Evolutionary conservation across 164 flowering plant species (phyloP), one percentile per base, ranked within the genome.

Genomic region (Paratinospora sagittata): DNA sequence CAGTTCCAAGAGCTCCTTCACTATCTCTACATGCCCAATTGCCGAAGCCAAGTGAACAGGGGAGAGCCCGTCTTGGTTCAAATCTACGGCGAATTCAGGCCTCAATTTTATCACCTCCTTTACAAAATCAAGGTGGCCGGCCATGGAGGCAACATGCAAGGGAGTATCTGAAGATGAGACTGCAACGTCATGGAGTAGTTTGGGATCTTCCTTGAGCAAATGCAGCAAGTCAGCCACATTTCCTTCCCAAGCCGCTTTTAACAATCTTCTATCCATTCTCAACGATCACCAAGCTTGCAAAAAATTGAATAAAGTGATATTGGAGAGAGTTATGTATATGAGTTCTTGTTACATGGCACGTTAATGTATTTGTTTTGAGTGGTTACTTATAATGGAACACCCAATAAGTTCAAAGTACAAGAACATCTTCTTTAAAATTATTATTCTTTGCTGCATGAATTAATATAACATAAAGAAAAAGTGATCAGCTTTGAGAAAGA

Each of bases 21-120:
- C 69, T 39, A 72, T 63, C 27, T 45, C 63, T 14, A 30, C 21
- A 19, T 64, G 36, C 62, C 68, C 63, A 72, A 45, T 72, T 45
- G 68, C 74, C 0, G 74, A 65, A 47, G 74, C 74, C 66, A 78
- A 13, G 71, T 83, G 84, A 63, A 85, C 17, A 6, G 85, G 80
- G 63, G 83, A 77, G 24, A 65, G 75, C 2, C 83, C 85, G 13
- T 83, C 74, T 63, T 73, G 70, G 57, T 81, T 76, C 19, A 85
- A 12, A 30, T 83, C 77, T 23, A 2, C 72, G n/a, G 75, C 74
- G 16, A 79, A 77, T 10, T 70, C 80, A 0, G 83, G 82, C 63
- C 70, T 78, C 63, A 76, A 63, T 47, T 55, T 66, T 0, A 79
- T 13, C n/a, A 84, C 27, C 68, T 82, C 79, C 37, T 60, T 73